Percentiles rank a stretch among this genome's conserved stretches.
phyloP scores from a whole-genome alignment of 2,329 filamentous ascomycete species.

The Xylariaceae sp. region DNA sequence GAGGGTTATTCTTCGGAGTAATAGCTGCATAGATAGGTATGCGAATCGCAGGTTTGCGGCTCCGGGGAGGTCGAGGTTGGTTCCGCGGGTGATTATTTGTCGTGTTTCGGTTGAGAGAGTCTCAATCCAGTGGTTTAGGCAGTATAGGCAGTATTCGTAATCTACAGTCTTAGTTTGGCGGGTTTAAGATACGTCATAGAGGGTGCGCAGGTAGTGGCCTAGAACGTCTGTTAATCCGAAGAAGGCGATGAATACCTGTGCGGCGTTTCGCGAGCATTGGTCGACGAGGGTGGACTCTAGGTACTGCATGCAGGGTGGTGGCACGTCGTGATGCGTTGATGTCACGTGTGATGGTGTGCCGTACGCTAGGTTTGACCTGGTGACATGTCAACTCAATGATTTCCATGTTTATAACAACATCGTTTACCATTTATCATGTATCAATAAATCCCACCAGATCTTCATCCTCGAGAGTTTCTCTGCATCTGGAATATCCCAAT shows the following conservation, averaged over 20 bases:
- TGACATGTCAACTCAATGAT: no score
- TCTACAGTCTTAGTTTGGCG: no score
- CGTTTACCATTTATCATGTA: conserved; percentile 54
- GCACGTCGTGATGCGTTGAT: conserved; percentile 47
- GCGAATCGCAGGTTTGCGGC: conserved; percentile 51
- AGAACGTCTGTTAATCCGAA: no score
- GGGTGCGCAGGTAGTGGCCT: no score
- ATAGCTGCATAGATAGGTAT: conserved; percentile 47
- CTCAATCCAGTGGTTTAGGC: conserved; percentile 44
- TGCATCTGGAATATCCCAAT: conserved; percentile 49
- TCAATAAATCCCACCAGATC: conserved; percentile 55
- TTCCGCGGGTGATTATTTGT: conserved; percentile 42
- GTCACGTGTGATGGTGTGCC: conserved; percentile 51
- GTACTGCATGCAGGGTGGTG: no score
- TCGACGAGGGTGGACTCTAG: no score
- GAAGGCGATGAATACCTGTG: no score
- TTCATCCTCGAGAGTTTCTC: conserved; percentile 52
- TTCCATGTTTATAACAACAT: background rate
- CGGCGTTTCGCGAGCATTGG: no score
- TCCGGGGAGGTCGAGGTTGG: conserved; percentile 40
- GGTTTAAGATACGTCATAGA: no score
- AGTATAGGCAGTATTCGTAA: no score
- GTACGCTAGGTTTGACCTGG: conserved; percentile 51
- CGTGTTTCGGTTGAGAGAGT: conserved; percentile 38
- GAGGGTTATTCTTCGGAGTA: conserved; percentile 46